Percentiles rank a stretch among this genome's conserved stretches.
Evolutionary conservation across 2,329 filamentous ascomycete species (phyloP).

Genomic region (Coniella lustricola): DNA sequence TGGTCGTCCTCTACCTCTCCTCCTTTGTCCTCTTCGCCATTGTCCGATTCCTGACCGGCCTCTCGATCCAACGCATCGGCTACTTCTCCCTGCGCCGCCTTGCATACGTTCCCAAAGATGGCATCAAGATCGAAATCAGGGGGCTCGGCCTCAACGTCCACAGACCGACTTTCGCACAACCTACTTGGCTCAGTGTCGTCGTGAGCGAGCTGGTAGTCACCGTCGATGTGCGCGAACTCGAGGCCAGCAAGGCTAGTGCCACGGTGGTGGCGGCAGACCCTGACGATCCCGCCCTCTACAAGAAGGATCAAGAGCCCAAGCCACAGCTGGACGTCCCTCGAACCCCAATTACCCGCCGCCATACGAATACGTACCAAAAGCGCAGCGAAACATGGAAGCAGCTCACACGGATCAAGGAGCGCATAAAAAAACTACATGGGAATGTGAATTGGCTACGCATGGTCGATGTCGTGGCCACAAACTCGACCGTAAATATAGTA

Average conservation of each 20-base stretch:
- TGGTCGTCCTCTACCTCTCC: constrained; percentile 80
- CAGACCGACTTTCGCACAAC: constrained; percentile 91
- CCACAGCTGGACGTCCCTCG: constrained; percentile 20
- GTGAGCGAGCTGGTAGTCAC: constrained; percentile 80
- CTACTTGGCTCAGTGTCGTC: constrained; percentile 90
- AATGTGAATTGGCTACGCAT: constrained; percentile 83
- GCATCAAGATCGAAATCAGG: constrained; percentile 81
- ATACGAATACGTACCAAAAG: constrained; percentile 25
- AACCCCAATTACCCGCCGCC: constrained; percentile 24
- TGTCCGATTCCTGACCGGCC: constrained; percentile 81
- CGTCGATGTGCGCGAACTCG: constrained; percentile 65
- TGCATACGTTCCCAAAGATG: constrained; percentile 82
- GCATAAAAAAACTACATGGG: constrained; percentile 76
- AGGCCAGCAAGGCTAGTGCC: constrained; percentile 35
- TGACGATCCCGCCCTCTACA: constrained; percentile 13
- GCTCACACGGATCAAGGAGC: constrained; percentile 73
- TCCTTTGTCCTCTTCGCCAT: constrained; percentile 93
- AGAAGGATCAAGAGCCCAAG: constrained; percentile 17
- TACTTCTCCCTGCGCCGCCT: constrained; percentile 88
- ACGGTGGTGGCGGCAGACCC: constrained; percentile 25
- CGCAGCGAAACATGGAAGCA: constrained; percentile 74
- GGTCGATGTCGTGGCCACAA: constrained; percentile 80
- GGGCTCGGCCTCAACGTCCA: constrained; percentile 84
- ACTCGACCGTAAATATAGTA: constrained; percentile 67
- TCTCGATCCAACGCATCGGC: constrained; percentile 93